Conservation (phyloP, 148 eudicot genomes). For the Rhododendron mucronatum region DNA sequence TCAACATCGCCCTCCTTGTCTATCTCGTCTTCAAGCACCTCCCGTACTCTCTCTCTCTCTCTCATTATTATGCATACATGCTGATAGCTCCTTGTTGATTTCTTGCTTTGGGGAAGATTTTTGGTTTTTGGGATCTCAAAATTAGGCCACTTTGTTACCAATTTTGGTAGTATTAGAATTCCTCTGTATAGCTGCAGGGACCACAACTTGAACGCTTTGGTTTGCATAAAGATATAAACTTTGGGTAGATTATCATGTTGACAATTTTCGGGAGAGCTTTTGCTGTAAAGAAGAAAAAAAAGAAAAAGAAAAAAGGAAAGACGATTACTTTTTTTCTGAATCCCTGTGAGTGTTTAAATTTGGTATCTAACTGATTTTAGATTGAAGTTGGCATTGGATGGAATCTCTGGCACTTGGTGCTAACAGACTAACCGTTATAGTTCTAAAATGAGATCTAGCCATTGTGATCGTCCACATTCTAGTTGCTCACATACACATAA, state of each 20-base stretch:
- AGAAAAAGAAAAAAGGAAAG: too few relatives aligned
- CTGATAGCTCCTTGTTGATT: neutral
- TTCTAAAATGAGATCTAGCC: neutral
- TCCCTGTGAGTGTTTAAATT: neutral
- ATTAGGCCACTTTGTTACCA: neutral
- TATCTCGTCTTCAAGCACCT: conserved; percentile 80
- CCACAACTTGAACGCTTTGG: neutral
- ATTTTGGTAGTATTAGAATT: neutral
- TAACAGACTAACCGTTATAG: neutral
- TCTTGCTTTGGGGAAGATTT: neutral
- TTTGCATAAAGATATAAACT: neutral
- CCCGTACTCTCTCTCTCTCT: conserved; percentile 24
- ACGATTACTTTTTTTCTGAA: neutral
- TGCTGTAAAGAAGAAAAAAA: too few relatives aligned
- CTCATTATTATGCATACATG: neutral
- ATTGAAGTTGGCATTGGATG: neutral
- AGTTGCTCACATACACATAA: neutral
- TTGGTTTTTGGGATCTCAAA: neutral
- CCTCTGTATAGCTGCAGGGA: neutral
- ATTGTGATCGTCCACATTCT: neutral
- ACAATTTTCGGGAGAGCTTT: neutral
- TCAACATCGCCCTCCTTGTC: conserved; percentile 73
- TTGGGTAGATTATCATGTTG: neutral
- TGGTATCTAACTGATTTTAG: neutral
- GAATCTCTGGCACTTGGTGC: neutral